Conservation (phyloP, 345 rosid genomes). For the Lenwebbia sp. region DNA sequence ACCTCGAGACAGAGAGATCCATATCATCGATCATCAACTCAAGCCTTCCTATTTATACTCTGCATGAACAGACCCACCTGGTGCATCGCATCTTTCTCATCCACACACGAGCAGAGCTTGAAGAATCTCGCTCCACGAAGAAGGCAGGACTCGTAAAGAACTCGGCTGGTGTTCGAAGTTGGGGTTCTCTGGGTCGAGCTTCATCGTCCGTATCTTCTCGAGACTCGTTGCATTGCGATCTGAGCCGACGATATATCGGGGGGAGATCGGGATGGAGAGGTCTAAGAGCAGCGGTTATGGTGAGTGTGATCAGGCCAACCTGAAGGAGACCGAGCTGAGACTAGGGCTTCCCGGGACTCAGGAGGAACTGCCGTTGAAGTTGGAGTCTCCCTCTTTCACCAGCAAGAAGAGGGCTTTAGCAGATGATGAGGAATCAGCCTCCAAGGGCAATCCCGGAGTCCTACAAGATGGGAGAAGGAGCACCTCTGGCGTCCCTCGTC, state of each 20-base stretch:
- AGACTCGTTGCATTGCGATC: background rate
- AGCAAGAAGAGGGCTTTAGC: slow-evolving; percentile 34
- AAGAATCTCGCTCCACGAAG: background rate
- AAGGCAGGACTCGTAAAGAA: background rate
- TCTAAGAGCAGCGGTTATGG: background rate
- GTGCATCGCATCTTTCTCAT: slow-evolving; percentile 12
- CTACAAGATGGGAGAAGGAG: too few species aligned
- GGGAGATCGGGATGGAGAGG: background rate
- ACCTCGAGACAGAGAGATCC: background rate
- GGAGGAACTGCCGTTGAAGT: background rate
- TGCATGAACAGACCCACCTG: background rate
- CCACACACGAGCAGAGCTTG: background rate
- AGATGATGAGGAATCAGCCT: slow-evolving; percentile 19
- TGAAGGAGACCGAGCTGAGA: slow-evolving; percentile 69
- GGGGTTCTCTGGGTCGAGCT: background rate
- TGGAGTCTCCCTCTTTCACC: background rate
- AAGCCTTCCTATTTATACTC: background rate
- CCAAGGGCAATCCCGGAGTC: background rate
- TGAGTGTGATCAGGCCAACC: slow-evolving; percentile 21
- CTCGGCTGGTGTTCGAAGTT: background rate
- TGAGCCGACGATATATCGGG: background rate
- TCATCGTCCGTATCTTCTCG: background rate
- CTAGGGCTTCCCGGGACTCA: slow-evolving; percentile 72
- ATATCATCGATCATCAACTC: background rate
- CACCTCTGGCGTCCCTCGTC: slow-evolving; percentile 6